Percentiles rank a stretch among this genome's conserved stretches.
Evolutionary conservation across 768 basidiomycete species (phyloP).

Genomic region (Heimioporus sp.): DNA sequence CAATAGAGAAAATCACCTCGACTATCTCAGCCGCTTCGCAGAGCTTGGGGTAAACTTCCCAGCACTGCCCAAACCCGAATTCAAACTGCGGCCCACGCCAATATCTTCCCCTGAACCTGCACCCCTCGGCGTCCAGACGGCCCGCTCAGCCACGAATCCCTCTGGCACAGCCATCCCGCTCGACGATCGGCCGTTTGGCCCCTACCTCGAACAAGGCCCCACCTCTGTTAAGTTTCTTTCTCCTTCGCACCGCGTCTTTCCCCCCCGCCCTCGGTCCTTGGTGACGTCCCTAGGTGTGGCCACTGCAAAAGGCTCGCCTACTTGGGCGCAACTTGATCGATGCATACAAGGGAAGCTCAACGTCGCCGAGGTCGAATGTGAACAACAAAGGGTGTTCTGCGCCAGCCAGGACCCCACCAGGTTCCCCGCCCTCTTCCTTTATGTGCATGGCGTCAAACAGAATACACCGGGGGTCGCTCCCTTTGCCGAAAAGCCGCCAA

Average conservation of each 20-base stretch:
- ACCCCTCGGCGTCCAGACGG: conserved; percentile 14
- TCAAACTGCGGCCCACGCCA: conserved; percentile 16
- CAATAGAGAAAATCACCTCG: conserved; percentile 48
- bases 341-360: too few species aligned
- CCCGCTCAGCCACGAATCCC: conserved; percentile 20
- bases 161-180: conserved; percentile 24
- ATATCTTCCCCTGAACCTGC: background rate
- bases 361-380: conserved; percentile 83
- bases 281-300: too few species aligned
- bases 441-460: conserved; percentile 57
- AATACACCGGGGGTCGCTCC: conserved; percentile 75
- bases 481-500: conserved; percentile 75
- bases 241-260: conserved; percentile 60
- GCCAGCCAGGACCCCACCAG: conserved; percentile 62
- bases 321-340: too few species aligned
- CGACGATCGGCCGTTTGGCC: too few species aligned
- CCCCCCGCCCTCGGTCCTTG: background rate
- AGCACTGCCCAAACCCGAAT: background rate
- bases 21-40: conserved; percentile 42
- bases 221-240: conserved; percentile 83
- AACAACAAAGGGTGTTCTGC: conserved; percentile 68
- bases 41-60: too few species aligned
- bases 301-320: too few species aligned
- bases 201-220: conserved; percentile 45
- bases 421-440: conserved; percentile 83